These are phyloP conservation scores for Suhomyces canberraensis DNA, from an alignment of 805 yeast genomes.

Conservation along the genomic window DNA sequence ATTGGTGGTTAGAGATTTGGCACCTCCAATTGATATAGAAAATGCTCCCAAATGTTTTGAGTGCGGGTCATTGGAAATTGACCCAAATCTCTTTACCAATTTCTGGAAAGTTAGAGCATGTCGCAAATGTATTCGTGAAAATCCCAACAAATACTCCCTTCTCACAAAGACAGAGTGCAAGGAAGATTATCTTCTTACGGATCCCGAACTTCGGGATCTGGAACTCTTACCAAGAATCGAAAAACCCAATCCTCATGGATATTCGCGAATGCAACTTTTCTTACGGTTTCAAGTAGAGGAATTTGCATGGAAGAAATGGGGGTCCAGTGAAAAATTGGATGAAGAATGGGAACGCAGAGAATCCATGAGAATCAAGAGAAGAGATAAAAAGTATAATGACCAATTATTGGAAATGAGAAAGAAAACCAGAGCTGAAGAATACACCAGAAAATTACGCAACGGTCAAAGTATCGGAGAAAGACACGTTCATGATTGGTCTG, in stretches of 20 bases:
- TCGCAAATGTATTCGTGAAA: constrained; percentile 63
- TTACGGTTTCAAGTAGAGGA: constrained; percentile 90
- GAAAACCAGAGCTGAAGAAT: constrained; percentile 88
- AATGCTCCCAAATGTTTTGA: constrained; percentile 81
- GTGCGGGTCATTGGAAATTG: constrained; percentile 78
- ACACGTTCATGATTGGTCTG: constrained; percentile 77
- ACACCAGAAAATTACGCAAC: constrained; percentile 64
- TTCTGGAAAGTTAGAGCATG: constrained; percentile 74
- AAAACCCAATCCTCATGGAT: constrained; percentile 93
- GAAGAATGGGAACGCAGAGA: constrained; percentile 90
- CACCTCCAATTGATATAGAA: constrained; percentile 70
- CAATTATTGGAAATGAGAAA: constrained; percentile 84
- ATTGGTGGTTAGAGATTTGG: constrained; percentile 45
- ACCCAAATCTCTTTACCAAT: constrained; percentile 63
- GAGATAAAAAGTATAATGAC: constrained; percentile 76
- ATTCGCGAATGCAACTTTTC: constrained; percentile 88
- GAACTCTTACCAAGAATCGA: constrained; percentile 71
- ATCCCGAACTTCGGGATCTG: constrained; percentile 80
- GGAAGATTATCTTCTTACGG: constrained; percentile 89
- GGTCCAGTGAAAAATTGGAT: constrained; percentile 82
- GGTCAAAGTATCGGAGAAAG: constrained; percentile 51
- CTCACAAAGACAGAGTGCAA: constrained; percentile 93
- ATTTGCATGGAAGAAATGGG: constrained; percentile 93
- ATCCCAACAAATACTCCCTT: constrained; percentile 85
- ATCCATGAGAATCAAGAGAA: constrained; percentile 61